Base-by-base conservation (phyloP, 73 alveolate species). In the Paramecium caudatum region DNA sequence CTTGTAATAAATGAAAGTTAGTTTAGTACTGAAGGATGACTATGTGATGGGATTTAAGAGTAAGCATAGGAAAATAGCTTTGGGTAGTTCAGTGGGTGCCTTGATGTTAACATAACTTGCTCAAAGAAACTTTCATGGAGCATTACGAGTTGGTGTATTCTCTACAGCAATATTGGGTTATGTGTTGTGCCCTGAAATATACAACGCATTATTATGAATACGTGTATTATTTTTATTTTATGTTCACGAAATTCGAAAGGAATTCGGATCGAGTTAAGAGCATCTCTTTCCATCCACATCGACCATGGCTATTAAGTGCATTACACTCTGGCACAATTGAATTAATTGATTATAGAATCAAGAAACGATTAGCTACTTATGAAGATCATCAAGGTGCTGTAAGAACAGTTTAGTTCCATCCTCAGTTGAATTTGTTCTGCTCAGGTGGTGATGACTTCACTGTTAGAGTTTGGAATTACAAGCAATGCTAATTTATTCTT, bases 361-460 rank as follows among this genome's bases (percentile, higher is more conserved):
- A 74, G 23, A 27, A 37, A 19, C 17, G 88, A 1, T 41, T 74
- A 19, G 62, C 47, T 21, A 74, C 68, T 74, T 98, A 93, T 86
- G 97, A 92, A 50, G 99, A 97, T 55, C 98, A 96, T 86, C 97
- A 94, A 82, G 99, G 99, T 39, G 47, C 91, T 63, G 96, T 74
- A 4, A 34, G 74, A 30, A 16, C 78, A 33, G 63, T 43, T 47
- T 9, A 68, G 32, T 96, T 96, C 82, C 99, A 96, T 70, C 94
- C 91, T 12, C 55, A 98, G 48, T 96, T 95, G 68, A 98, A 97
- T 45, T 90, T 96, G 33, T 98, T 97, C 83, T 99, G 96, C 33
- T 92, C 99, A 49, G 99, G 99, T 10, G 99, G 99, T 30, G 99
- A 98, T 91, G 99, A 98, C 91, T 95, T 94, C 94, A 98, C 97